phyloP scores from a whole-genome alignment of 768 basidiomycete genomes.

The Amanita subjunquillea region DNA sequence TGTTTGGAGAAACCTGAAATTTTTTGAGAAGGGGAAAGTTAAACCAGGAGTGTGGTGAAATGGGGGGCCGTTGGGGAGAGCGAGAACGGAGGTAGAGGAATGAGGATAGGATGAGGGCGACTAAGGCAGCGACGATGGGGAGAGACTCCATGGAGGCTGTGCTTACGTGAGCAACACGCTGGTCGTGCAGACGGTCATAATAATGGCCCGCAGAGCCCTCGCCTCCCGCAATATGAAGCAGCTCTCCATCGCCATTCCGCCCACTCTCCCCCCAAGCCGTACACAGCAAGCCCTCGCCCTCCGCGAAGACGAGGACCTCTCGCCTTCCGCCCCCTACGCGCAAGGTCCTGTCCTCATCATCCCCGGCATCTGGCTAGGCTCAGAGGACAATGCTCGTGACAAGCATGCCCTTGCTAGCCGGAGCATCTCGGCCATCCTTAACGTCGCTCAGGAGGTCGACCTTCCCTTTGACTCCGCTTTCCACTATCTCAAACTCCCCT shows the following conservation, averaged over 20 bases:
- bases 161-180: constrained; percentile 6
- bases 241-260: constrained; percentile 58
- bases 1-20: constrained; percentile 85
- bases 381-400: constrained; percentile 85
- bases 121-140: constrained; percentile 36
- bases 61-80: constrained; percentile 38
- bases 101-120: constrained; percentile 36
- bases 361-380: constrained; percentile 83
- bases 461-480: constrained; percentile 53
- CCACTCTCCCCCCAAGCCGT: constrained; percentile 43
- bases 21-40: constrained; percentile 77
- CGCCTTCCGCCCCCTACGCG: constrained; percentile 58
- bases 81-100: constrained; percentile 33
- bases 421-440: constrained; percentile 73
- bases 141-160: constrained; percentile 16
- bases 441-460: constrained; percentile 87
- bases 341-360: constrained; percentile 80
- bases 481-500: constrained; percentile 83
- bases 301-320: constrained; percentile 48
- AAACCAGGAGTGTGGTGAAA: constrained; percentile 72
- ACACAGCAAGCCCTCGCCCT: constrained; percentile 51
- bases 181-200: constrained; percentile 8
- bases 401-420: constrained; percentile 61
- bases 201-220: constrained; percentile 18
- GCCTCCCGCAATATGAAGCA: constrained; percentile 64